Evolutionary conservation across 495 filamentous ascomycete species (phyloP), one percentile per base, ranked within the genome.

Genomic region (Penicillium malachiteum): DNA sequence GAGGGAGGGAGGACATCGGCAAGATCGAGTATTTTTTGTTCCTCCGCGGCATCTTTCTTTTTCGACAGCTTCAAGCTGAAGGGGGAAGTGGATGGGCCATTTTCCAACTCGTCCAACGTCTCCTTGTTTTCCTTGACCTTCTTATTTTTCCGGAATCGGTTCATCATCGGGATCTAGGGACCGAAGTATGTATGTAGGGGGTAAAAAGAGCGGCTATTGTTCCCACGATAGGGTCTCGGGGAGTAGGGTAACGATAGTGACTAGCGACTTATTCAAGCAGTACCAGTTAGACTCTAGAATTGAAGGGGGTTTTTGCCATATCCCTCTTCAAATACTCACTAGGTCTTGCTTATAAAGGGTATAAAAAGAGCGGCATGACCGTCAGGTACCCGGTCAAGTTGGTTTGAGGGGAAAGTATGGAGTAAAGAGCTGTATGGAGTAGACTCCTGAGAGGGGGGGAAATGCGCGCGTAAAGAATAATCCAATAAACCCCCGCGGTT

Each of bases 111-210:
- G 12, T 58, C 59, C 56, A 37, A 43, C 47, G 47, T 31, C 39
- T 78, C 71, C 59, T 72, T 73, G 51, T 46, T 57, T 49, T 73
- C 71, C 46, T 66, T 65, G 37, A 52, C 81, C 82, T 83, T 87
- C 75, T 83, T 89, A 67, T 83, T 82, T 32, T 80, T 87, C 59
- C 87, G 79, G 63, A 91, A 89, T 21, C 85, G 85, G 76, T 90
- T 89, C 88, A 91, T 91, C 54, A 51, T 69, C 63, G 11, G 21
- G 10, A 35, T 38, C 43, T n/a, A 8, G 26, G 39, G 12, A 32
- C 38, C 8, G 18, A 9, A 11, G 2, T 16, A n/a, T 21, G 40
- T 43, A 16, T 11, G 10, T 21, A n/a, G 34, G 33, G 41, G 9
- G 13, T 7, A 16, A 16, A 57, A 51, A 34, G 56, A 56, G 40